phyloP scores from a whole-genome alignment of 352 stramenopile species.

The Pythium dissimile region DNA sequence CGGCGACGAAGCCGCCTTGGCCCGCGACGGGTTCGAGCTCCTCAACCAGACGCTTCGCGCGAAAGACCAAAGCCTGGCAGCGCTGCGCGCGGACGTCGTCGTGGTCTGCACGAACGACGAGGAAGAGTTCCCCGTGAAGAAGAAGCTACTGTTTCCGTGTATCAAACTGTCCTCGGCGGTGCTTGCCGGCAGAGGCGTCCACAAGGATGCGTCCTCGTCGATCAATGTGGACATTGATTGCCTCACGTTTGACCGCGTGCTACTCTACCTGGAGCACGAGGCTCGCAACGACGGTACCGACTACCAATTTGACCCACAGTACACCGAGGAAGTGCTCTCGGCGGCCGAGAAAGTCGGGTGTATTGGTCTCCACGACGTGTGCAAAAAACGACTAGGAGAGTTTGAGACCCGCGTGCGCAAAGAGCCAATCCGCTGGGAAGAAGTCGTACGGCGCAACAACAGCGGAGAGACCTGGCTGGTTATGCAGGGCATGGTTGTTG shows the following conservation, averaged over 20 bases:
- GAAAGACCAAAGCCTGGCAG: constrained; percentile 27
- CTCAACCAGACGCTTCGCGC: constrained; percentile 29
- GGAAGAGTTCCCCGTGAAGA: constrained; percentile 88
- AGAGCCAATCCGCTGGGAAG: constrained; percentile 74
- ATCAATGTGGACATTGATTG: constrained; percentile 83
- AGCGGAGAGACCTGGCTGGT: constrained; percentile 79
- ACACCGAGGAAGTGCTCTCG: constrained; percentile 67
- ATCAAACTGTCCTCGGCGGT: constrained; percentile 85
- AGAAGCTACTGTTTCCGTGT: constrained; percentile 86
- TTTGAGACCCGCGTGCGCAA: constrained; percentile 82
- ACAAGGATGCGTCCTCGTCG: constrained; percentile 61
- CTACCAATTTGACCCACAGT: constrained; percentile 80
- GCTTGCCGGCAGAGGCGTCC: constrained; percentile 62
- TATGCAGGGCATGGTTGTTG: constrained; percentile 88
- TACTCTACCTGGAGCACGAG: constrained; percentile 86
- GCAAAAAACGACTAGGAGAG: constrained; percentile 61
- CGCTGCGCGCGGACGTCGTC: constrained; percentile 68
- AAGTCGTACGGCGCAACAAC: constrained; percentile 74
- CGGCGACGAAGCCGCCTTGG: constrained; percentile 22
- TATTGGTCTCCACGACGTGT: constrained; percentile 74
- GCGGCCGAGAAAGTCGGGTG: constrained; percentile 70
- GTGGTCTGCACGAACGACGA: constrained; percentile 79
- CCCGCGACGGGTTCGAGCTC: constrained; percentile 32
- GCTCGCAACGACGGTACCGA: constrained; percentile 52
- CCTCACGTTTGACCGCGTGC: constrained; percentile 85